Evolutionary conservation across 129 eudicot species (phyloP).

Genomic region (Cynara cardunculus): DNA sequence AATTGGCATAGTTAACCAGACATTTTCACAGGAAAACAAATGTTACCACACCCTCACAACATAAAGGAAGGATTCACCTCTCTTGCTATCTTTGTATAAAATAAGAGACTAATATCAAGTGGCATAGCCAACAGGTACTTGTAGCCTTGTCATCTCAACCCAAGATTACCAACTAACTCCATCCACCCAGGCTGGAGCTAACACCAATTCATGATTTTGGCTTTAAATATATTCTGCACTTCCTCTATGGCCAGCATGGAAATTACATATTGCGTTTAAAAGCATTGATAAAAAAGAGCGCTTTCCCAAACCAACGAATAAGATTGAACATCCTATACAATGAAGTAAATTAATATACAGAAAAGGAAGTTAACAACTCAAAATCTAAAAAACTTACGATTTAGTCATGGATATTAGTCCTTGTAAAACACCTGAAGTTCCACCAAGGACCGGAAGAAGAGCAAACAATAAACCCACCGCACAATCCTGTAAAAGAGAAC

Average conservation of each 20-base stretch:
- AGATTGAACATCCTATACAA: background rate
- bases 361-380: background rate
- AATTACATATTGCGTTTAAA: background rate
- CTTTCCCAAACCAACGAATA: background rate
- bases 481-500: constrained; percentile 63
- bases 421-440: constrained; percentile 87
- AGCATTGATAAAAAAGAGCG: background rate
- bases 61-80: background rate
- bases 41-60: background rate
- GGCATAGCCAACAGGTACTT: background rate
- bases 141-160: background rate
- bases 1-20: background rate
- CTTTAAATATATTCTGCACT: background rate
- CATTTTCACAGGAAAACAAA: background rate
- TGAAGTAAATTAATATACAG: background rate
- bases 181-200: background rate
- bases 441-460: constrained; percentile 94
- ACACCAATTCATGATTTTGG: background rate
- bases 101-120: background rate
- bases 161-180: background rate
- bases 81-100: background rate
- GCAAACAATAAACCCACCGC: constrained; percentile 98
- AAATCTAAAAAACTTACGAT: constrained; percentile 60
- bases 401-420: constrained; percentile 98
- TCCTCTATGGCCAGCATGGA: background rate